Base-by-base conservation (phyloP, 2,329 filamentous ascomycete genomes). In the Fusarium verrucosum region DNA sequence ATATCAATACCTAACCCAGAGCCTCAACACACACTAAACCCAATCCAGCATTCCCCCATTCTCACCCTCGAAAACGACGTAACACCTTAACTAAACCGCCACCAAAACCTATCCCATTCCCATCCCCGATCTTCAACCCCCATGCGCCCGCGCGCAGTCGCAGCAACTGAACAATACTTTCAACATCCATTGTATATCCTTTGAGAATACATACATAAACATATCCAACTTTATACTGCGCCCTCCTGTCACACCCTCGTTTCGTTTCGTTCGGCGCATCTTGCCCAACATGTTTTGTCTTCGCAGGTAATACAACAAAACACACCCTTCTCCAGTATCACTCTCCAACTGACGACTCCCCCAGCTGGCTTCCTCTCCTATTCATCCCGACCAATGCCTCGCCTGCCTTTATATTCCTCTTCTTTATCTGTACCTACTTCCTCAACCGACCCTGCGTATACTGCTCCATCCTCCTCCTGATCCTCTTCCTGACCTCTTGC, bases 361-460 rank as follows among this genome's bases (percentile, higher is more conserved):
- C 19, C 19, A 94, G 91, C 78, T 94, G 91, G 90, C 86, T 95
- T 47, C 92, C 92, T 26, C 88, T 95, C 70, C 91, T 95, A 76
- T 94, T 95, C 79, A 93, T 95, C 70, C 92, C 92, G 49, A 92
- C 92, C 58, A 93, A 94, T 76, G 90, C 92, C 70, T 93, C 91
- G 56, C 92, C 92, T 23, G 85, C 91, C 73, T 94, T 94, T 81
- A 92, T 95, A 76, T 87, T 94, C 80, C 86, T 92, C 79, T 92
- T 95, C 83, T 90, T 99, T 81, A 85, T 92, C 67, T 92, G 94
- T 77, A 97, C 94, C 67, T 98, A 97, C 83, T 92, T 96, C 79
- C 89, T 99, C 72, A 96, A 97, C 80, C 89, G 94, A 52, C 95
- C 95, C 50, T 99, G 95, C 82, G 90, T 97, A 71, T 99, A 99